Evolutionary conservation across 2,329 filamentous ascomycete genomes (phyloP).

Genomic region (Endoconidiophora polonica): DNA sequence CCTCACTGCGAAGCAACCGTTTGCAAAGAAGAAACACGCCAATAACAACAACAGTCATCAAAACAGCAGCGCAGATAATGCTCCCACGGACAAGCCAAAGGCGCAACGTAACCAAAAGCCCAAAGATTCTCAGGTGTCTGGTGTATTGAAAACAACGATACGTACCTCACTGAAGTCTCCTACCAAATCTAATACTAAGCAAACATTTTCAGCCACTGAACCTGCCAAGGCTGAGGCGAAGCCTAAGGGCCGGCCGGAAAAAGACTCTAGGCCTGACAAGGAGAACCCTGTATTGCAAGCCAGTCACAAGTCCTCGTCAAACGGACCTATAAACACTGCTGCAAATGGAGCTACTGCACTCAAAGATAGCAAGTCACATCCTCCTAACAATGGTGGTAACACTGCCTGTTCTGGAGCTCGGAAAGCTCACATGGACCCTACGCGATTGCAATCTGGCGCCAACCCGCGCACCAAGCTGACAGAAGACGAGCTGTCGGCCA

Average conservation of each 20-base stretch:
- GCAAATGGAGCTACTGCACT: neutral
- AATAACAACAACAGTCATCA: too few relatives aligned
- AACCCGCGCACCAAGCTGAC: slow-evolving; percentile 45
- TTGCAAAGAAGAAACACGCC: too few relatives aligned
- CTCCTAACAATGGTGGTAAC: slow-evolving; percentile 14
- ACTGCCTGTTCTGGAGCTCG: slow-evolving; percentile 11
- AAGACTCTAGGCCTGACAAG: neutral
- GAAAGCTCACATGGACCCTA: slow-evolving; percentile 17
- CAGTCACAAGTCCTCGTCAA: neutral
- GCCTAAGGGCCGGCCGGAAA: neutral
- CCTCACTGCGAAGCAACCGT: neutral
- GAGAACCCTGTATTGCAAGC: too few relatives aligned
- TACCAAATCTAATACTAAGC: too few relatives aligned
- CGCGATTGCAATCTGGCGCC: slow-evolving; percentile 35
- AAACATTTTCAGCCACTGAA: neutral
- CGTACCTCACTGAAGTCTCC: neutral
- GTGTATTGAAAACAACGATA: neutral
- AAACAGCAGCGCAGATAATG: too few relatives aligned
- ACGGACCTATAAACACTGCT: neutral
- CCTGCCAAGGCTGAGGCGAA: neutral
- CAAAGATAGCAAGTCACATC: neutral
- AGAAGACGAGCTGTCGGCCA: slow-evolving; percentile 38
- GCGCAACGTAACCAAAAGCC: slow-evolving; percentile 1
- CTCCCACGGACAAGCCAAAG: slow-evolving; percentile 3
- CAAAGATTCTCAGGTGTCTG: too few relatives aligned